Evolutionary conservation across 2,329 filamentous ascomycete species (phyloP), one percentile per base, ranked within the genome.

Genomic region (Mycosphaerella sp.): DNA sequence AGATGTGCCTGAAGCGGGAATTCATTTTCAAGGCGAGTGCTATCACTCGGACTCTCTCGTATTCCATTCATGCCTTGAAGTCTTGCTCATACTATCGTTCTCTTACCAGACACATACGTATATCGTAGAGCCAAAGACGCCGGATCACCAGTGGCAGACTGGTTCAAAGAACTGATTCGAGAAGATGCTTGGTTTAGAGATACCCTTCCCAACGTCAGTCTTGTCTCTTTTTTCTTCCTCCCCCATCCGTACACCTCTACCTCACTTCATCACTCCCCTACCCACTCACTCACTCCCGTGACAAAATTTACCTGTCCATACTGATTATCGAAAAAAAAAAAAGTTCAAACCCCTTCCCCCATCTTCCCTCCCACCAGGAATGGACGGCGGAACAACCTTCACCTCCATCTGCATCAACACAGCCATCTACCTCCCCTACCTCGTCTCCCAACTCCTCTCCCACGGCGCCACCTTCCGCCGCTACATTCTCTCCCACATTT

Each of bases 351-450:
- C 67, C 2, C 59, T 72, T 4, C 29, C 61, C 11, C 58, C 65
- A 40, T 55, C 57, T 4, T 64, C 68, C 61, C 73, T 95, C 1
- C 80, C 82, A 0, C 63, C 74, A 0, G 87, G 80, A 14, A 80
- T 85, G 50, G 84, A 89, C 56, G 86, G 85, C 9, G 90, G 83
- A 23, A 87, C 82, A 48, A 76, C 79, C 52, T 95, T 93, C 70
- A 89, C 82, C 6, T 92, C 87, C 1, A 84, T 95, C 40, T 96
- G 91, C 73, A 92, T 96, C 69, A 96, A 97, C 73, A 88, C 88
- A 0, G 82, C 87, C 41, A 73, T 96, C 54, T 97, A 96, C 72
- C 81, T 96, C 2, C 83, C 88, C 3, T 96, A 87, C 82, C 83
- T 97, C 0, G 76, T 87, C 0, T 86, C 87, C 0, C 85, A 93